Evolutionary conservation across 768 basidiomycete genomes (phyloP), one percentile per base, ranked within the genome.

Genomic region (Hypsizygus marmoreus): DNA sequence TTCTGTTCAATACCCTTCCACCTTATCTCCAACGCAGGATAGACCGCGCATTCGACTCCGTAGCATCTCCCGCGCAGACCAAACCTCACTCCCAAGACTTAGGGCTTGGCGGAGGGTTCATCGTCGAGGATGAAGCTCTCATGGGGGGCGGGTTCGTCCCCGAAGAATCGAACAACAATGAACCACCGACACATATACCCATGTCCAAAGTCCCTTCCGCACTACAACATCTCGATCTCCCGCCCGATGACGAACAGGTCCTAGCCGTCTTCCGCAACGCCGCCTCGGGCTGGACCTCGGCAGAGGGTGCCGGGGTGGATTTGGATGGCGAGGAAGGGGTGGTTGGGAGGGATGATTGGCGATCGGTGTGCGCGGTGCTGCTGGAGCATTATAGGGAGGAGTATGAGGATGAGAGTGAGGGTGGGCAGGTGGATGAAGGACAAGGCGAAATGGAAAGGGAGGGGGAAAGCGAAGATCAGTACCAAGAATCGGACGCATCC

Each of bases 301-400:
- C 59, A 25, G 55, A 57, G 13, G 56, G 56, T 36, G 32, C 48
- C 14, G 38, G 49, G 2, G 52, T 57, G 4, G 43, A 50, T 5
- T 47, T 43, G 4, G 52, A 56, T 13, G 45, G 47, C 5, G 58
- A 54, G 24, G 67, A 61, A 11, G 62, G 63, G 22, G 61, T 66
- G 33, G 77, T 93, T 19, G 79, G 74, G 53, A 69, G 74, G 38
- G 80, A 82, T 22, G 90, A 91, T 59, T 93, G 87, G 86, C 77
- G 86, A 28, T 76, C 87, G 10, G 86, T 93, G 4, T 92, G 90
- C 59, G 81, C 84, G 8, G 85, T 85, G 4, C 68, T 93, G 10
- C 70, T 92, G 4, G 84, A 81, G 47, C 68, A 66, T 34, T 64
- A 51, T 40, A 44, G 49, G 30, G 65, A 62, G 16, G 66, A 62